Conservation (phyloP, 2,329 filamentous ascomycete genomes). For the Colletotrichum tropicicola region DNA sequence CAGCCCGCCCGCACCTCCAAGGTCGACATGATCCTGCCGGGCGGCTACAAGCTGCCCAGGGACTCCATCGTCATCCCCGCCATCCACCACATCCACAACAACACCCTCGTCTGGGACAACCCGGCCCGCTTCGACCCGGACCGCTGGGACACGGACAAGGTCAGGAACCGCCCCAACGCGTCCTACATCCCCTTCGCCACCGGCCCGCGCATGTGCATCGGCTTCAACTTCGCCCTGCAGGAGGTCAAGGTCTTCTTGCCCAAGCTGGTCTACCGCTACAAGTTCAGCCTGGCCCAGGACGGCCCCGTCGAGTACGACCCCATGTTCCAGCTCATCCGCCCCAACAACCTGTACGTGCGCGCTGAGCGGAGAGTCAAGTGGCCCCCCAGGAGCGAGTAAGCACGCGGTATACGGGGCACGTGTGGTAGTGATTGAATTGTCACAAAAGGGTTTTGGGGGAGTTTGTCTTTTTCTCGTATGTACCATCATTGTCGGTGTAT, state of each 20-base stretch:
- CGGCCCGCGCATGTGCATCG: constrained; percentile 67
- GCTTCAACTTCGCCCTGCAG: constrained; percentile 70
- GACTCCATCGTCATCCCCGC: constrained; percentile 63
- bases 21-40: constrained; percentile 64
- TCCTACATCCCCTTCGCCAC: constrained; percentile 68
- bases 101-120: constrained; percentile 65
- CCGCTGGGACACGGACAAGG: constrained; percentile 63
- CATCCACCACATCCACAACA: constrained; percentile 61
- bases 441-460: neutral
- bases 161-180: constrained; percentile 59
- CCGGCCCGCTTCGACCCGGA: constrained; percentile 67
- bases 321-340: constrained; percentile 66
- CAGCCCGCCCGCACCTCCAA: constrained; percentile 67
- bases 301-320: constrained; percentile 66
- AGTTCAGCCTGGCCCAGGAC: constrained; percentile 60
- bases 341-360: constrained; percentile 61
- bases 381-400: constrained; percentile 43
- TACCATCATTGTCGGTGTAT: constrained; percentile 29
- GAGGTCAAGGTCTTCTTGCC: constrained; percentile 68
- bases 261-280: constrained; percentile 67
- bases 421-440: neutral
- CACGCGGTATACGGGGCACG: neutral
- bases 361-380: constrained; percentile 59
- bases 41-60: constrained; percentile 64
- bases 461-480: constrained; percentile 9